Base-by-base conservation (phyloP, 345 rosid species). In the Pistacia vera region DNA sequence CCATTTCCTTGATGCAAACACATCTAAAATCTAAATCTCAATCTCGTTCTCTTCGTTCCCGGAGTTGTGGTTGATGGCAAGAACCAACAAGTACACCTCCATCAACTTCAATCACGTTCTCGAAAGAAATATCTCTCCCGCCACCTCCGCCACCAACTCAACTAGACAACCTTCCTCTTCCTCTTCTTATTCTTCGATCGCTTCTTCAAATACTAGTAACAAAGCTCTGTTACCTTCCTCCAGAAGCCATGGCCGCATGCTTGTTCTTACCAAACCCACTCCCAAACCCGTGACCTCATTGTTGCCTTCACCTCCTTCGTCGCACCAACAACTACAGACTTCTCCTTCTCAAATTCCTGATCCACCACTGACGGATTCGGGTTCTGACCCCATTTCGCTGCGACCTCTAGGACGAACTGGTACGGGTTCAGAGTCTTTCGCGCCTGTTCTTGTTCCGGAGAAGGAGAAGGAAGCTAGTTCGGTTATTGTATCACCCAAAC, bases 191-290 rank as follows among this genome's bases (percentile, higher is more conserved):
- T 86, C 95, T 66, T 76, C 90, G 16, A 76, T 81, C 44, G 75
- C 87, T 67, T 81, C 83, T 11, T 62, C 77, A 5, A 68, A 41
- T 35, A 57, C 8, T 8, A 58, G 41, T 16, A 44, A 54, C 69
- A 75, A 76, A 67, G 82, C 77, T 72, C 71, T 70, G 76, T 81
- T 46, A 67, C 44, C 76, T 75, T 58, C 83, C 10, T 44, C 71
- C 36, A 83, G 86, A 33, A 68, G 89, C 84, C 86, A 86, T 73
- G 97, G 98, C 82, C 98, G 97, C 51, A 94, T 94, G 96, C 91
- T 92, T 60, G 93, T 94, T 80, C 86, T 94, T 83, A 88, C 90
- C 83, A 93, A 90, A 63, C 84, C 97, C 57, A 44, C 92, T 4
- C 84, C 89, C 3, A 92, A 87, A 61, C 90, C 96, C 30, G n/a